These are phyloP conservation scores for Diplogelasinospora grovesii DNA, from an alignment of 495 filamentous ascomycete genomes.

Conservation along the genomic window DNA sequence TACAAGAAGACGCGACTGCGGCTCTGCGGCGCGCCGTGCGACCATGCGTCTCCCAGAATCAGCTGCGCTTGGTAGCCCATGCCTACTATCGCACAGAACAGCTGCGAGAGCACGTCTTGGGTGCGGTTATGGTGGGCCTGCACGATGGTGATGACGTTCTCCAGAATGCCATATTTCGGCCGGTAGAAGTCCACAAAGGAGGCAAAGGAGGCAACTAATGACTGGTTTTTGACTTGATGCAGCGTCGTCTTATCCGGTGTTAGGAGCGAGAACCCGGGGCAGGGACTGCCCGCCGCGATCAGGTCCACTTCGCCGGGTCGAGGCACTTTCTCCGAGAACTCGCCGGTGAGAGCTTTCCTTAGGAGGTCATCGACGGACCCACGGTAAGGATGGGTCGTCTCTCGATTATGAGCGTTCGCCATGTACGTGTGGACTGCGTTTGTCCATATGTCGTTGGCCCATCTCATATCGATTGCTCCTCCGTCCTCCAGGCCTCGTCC, in stretches of 20 bases:
- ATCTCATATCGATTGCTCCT: slow-evolving; percentile 53
- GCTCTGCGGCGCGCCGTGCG: slow-evolving; percentile 54
- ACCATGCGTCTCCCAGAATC: slow-evolving; percentile 61
- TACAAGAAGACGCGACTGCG: slow-evolving; percentile 59
- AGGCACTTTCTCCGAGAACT: slow-evolving; percentile 40
- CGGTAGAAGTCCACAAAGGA: slow-evolving; percentile 66
- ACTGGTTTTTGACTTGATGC: slow-evolving; percentile 54
- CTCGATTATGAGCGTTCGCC: slow-evolving; percentile 43
- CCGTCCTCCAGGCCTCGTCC: slow-evolving; percentile 69
- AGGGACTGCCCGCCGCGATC: slow-evolving; percentile 66
- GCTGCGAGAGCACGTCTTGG: slow-evolving; percentile 58
- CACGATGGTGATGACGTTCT: slow-evolving; percentile 64
- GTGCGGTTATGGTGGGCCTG: slow-evolving; percentile 27
- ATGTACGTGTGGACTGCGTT: slow-evolving; percentile 62
- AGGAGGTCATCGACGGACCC: slow-evolving; percentile 69
- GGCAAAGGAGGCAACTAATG: slow-evolving; percentile 65
- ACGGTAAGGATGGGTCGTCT: slow-evolving; percentile 41
- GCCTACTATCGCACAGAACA: slow-evolving; percentile 61
- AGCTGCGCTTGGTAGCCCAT: slow-evolving; percentile 66
- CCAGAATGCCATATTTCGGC: slow-evolving; percentile 63
- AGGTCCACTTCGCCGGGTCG: slow-evolving; percentile 55
- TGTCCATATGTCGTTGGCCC: slow-evolving; percentile 57
- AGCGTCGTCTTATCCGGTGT: slow-evolving; percentile 45
- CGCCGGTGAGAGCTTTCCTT: slow-evolving; percentile 44
- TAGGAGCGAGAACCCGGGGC: slow-evolving; percentile 60